Conservation (phyloP, 257 asterid species). For the Jacaranda copaia region DNA sequence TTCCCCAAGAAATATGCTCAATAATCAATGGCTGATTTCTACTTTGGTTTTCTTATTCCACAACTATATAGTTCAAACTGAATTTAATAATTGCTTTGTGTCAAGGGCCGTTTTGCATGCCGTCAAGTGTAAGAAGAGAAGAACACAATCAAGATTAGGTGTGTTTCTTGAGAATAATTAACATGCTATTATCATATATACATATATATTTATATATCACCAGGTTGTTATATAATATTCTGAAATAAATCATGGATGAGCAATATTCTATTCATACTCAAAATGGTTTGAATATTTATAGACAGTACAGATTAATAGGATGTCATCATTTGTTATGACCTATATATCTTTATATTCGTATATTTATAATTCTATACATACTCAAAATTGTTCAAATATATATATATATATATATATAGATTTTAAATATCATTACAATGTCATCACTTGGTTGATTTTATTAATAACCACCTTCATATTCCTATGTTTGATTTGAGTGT, state of each 20-base stretch:
- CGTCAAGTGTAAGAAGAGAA: constrained; percentile 1
- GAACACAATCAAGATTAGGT: constrained; percentile 7
- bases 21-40: background rate
- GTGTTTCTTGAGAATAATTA: background rate
- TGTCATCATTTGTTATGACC: background rate
- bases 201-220: too few species aligned
- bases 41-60: background rate
- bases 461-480: too few species aligned
- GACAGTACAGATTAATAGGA: background rate
- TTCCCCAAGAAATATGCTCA: background rate
- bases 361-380: too few species aligned
- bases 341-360: too few species aligned
- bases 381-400: background rate
- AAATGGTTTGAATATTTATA: background rate
- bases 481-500: background rate
- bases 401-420: constrained; percentile 1
- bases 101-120: constrained; percentile 28
- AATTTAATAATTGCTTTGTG: constrained; percentile 5
- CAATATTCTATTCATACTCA: too few species aligned
- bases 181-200: too few species aligned
- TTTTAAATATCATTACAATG: background rate
- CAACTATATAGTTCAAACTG: background rate
- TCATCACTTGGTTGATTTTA: background rate
- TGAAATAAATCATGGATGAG: background rate
- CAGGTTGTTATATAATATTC: too few species aligned